Evolutionary conservation across 140 eudicot genomes (phyloP).

Genomic region (Stevia rebaudiana): DNA sequence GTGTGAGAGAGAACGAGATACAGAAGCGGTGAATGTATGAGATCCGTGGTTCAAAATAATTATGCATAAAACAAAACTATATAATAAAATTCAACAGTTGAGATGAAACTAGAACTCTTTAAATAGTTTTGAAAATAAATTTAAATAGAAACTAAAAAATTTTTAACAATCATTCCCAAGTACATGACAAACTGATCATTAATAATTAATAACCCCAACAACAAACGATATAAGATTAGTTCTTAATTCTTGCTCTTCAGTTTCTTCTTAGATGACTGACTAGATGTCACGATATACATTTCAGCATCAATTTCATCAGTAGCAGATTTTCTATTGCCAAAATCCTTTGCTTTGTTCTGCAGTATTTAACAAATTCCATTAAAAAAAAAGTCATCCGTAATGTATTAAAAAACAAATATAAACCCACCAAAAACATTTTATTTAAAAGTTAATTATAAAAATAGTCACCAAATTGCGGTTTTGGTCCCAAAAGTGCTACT

Average conservation of each 20-base stretch:
- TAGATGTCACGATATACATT: slow-evolving; percentile 49
- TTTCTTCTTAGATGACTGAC: slow-evolving; percentile 32
- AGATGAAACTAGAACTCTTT: too few relatives aligned
- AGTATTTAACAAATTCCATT: neutral
- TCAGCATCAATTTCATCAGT: slow-evolving; percentile 49
- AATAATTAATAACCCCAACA: too few relatives aligned
- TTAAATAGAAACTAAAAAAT: neutral
- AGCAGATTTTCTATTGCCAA: slow-evolving; percentile 40
- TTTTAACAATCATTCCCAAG: neutral
- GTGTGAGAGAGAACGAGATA: too few relatives aligned
- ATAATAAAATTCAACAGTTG: too few relatives aligned
- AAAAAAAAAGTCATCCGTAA: neutral
- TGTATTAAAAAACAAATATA: neutral
- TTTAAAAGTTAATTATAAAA: neutral
- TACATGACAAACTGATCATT: neutral
- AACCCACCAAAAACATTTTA: neutral
- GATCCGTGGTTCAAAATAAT: too few relatives aligned
- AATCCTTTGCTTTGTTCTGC: slow-evolving; percentile 81
- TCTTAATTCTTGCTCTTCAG: slow-evolving; percentile 22
- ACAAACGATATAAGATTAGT: neutral
- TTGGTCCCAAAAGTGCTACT: neutral
- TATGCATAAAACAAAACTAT: too few relatives aligned
- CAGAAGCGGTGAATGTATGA: too few relatives aligned
- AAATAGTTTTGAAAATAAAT: neutral
- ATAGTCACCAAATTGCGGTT: too few relatives aligned